Evolutionary conservation across 106 monocot genomes (phyloP).

Genomic region (Posidonia australis): DNA sequence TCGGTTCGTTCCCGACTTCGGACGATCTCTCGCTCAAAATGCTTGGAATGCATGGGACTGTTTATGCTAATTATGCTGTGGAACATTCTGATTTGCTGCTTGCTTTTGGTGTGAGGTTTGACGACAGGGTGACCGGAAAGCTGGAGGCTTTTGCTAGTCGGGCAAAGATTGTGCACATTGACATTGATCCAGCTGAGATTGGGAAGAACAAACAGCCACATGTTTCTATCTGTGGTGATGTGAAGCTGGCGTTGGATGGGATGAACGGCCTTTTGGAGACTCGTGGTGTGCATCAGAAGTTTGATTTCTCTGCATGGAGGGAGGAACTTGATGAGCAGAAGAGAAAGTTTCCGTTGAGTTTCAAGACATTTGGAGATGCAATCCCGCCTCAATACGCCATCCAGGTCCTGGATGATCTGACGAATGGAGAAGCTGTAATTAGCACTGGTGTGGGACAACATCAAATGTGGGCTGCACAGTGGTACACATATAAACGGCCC

Average conservation of each 20-base stretch:
- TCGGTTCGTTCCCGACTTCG: slow-evolving; percentile 48
- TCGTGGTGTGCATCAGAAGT: slow-evolving; percentile 10
- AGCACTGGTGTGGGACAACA: slow-evolving; percentile 92
- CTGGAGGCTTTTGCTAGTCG: slow-evolving; percentile 80
- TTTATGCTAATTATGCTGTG: slow-evolving; percentile 79
- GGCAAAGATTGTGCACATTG: slow-evolving; percentile 89
- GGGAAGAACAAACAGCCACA: slow-evolving; percentile 97
- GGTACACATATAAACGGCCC: slow-evolving; percentile 51
- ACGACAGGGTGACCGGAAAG: slow-evolving; percentile 87
- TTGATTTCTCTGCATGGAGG: slow-evolving; percentile 62
- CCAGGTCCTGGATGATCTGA: slow-evolving; percentile 60
- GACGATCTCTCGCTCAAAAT: slow-evolving; percentile 60
- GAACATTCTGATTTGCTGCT: slow-evolving; percentile 71
- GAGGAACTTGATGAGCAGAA: slow-evolving; percentile 64
- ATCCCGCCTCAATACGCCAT: slow-evolving; percentile 88
- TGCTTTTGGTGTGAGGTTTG: slow-evolving; percentile 94
- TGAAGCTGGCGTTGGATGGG: slow-evolving; percentile 53
- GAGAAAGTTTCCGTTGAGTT: slow-evolving; percentile 42
- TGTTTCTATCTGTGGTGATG: slow-evolving; percentile 66
- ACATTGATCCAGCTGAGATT: slow-evolving; percentile 90
- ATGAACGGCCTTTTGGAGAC: slow-evolving; percentile 42
- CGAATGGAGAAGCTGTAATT: slow-evolving; percentile 72
- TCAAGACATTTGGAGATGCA: slow-evolving; percentile 53
- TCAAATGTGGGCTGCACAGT: slow-evolving; percentile 97
- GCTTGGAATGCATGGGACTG: slow-evolving; percentile 93